Evolutionary conservation across 2,329 filamentous ascomycete species (phyloP).

Genomic region (Sarocladium strictum): DNA sequence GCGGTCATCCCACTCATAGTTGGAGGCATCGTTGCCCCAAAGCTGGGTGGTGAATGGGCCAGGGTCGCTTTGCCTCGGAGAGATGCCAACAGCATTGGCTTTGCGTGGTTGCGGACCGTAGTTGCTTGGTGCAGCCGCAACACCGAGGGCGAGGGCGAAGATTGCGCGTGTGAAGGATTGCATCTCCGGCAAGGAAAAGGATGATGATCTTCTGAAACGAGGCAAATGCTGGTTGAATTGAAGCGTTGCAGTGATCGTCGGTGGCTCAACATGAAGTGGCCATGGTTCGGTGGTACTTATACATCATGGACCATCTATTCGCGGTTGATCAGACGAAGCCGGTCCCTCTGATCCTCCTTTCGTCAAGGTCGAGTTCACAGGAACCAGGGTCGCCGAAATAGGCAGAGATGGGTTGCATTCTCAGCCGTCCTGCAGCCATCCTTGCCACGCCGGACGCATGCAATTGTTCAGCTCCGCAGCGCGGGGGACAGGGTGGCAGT

Average conservation of each 20-base stretch:
- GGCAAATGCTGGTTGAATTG: background rate
- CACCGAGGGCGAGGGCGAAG: background rate
- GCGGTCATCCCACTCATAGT: constrained; percentile 7
- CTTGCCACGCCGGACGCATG: constrained; percentile 3
- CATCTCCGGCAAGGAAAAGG: background rate
- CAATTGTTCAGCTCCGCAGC: background rate
- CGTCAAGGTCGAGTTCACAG: no score
- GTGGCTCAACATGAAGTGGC: background rate
- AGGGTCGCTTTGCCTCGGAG: background rate
- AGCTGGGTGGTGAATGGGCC: constrained; percentile 8
- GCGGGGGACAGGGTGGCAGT: no score
- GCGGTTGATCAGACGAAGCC: background rate
- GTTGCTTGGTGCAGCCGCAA: background rate
- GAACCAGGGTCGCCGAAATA: background rate
- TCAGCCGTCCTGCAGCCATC: constrained; percentile 6
- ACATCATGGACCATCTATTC: background rate
- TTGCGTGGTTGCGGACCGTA: background rate
- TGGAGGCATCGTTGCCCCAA: constrained; percentile 11
- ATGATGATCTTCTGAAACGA: background rate
- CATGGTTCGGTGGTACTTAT: constrained; percentile 3
- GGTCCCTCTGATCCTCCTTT: background rate
- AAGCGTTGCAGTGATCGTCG: constrained; percentile 8
- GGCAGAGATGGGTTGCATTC: constrained; percentile 2
- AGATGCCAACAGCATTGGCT: background rate
- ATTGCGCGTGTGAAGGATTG: background rate